Conservation (phyloP, 2,329 filamentous ascomycete genomes). For the Neopestalotiopsis sp. region DNA sequence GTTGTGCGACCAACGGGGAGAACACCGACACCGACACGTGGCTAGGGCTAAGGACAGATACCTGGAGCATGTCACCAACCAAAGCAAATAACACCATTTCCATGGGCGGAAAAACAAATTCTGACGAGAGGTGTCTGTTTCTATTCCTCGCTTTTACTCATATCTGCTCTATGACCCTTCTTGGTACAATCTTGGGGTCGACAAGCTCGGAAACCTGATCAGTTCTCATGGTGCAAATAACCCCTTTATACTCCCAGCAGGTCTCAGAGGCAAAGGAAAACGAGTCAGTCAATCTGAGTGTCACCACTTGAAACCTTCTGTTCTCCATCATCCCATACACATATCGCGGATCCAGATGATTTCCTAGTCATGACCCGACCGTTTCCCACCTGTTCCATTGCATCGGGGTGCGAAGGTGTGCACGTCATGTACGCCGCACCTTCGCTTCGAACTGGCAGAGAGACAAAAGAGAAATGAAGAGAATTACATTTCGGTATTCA, state of each 20-base stretch:
- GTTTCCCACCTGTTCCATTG: not conserved
- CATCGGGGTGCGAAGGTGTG: not conserved
- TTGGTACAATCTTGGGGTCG: not conserved
- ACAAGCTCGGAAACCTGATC: not conserved
- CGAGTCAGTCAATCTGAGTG: not conserved
- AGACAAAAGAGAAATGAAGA: not conserved
- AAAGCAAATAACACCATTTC: not conserved
- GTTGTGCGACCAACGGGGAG: not conserved
- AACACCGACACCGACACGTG: not conserved
- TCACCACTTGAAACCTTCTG: not conserved
- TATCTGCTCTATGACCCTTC: not conserved
- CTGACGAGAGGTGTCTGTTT: not conserved
- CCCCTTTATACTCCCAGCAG: not conserved
- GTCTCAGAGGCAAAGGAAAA: not conserved
- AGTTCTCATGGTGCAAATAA: not conserved
- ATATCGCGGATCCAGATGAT: not conserved
- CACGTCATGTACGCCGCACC: not conserved
- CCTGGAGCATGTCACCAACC: not conserved
- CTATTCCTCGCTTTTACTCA: not conserved
- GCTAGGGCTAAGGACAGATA: not conserved
- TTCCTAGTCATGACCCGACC: not conserved
- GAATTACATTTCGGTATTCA: not conserved
- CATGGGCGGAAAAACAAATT: not conserved
- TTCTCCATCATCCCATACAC: not conserved
- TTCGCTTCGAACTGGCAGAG: not conserved